Evolutionary conservation across 2,329 filamentous ascomycete genomes (phyloP).

Genomic region (Fusarium heterosporum): DNA sequence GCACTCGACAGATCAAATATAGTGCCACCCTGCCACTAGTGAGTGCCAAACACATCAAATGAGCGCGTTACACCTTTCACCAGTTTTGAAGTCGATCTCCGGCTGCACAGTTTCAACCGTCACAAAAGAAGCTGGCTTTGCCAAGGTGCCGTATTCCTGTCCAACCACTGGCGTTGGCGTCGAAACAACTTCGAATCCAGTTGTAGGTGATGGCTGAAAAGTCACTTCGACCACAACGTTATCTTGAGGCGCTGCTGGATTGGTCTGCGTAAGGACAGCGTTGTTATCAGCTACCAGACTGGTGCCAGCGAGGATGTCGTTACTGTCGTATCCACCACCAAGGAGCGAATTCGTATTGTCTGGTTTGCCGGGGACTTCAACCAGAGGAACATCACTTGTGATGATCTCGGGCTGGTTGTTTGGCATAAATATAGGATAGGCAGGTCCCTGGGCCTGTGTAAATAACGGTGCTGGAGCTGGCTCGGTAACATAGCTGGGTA

Average conservation of each 20-base stretch:
- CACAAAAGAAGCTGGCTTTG: neutral
- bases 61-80: neutral
- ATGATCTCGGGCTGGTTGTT: constrained; percentile 38
- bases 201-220: neutral
- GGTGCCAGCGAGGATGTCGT: constrained; percentile 2
- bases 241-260: neutral
- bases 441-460: neutral
- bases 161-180: neutral
- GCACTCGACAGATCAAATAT: neutral
- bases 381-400: constrained; percentile 18
- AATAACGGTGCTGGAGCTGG: neutral
- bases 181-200: neutral
- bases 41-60: neutral
- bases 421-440: neutral
- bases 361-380: constrained; percentile 1
- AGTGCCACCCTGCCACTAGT: neutral
- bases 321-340: neutral
- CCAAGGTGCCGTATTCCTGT: neutral
- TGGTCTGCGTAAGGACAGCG: neutral
- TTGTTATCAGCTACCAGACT: neutral
- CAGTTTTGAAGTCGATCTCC: neutral
- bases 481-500: constrained; percentile 1
- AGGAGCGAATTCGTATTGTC: neutral
- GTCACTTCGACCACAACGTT: constrained; percentile 2
- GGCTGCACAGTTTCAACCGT: neutral